phyloP scores from a whole-genome alignment of 345 rosid genomes.

The Passiflora organensis region DNA sequence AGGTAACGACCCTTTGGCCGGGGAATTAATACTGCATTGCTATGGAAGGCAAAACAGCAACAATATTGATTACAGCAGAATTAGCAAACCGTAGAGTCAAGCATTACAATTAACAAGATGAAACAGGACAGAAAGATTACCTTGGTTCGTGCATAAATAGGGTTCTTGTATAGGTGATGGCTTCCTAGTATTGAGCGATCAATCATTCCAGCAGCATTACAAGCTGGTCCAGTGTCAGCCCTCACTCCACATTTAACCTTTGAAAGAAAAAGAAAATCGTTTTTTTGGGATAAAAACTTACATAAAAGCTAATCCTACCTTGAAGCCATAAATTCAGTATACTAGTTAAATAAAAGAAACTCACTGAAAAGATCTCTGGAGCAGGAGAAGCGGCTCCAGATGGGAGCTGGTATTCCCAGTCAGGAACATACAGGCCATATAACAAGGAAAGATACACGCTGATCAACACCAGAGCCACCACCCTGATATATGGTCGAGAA shows the following conservation, averaged over 20 bases:
- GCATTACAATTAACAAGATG: slow-evolving; percentile 2
- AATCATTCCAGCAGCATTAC: slow-evolving; percentile 81
- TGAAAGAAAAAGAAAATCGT: slow-evolving; percentile 4
- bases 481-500: slow-evolving; percentile 37
- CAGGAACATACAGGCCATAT: slow-evolving; percentile 69
- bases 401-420: slow-evolving; percentile 71
- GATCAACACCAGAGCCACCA: slow-evolving; percentile 42
- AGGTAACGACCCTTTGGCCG: slow-evolving; percentile 67
- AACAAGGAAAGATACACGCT: slow-evolving; percentile 40
- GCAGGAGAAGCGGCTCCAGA: slow-evolving; percentile 36
- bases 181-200: slow-evolving; percentile 65
- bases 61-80: background rate
- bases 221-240: slow-evolving; percentile 77
- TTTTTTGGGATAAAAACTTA: background rate
- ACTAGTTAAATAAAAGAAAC: slow-evolving; percentile 17
- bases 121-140: slow-evolving; percentile 25
- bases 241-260: slow-evolving; percentile 77
- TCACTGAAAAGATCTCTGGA: slow-evolving; percentile 40
- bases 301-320: background rate
- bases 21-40: slow-evolving; percentile 78
- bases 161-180: slow-evolving; percentile 62
- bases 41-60: slow-evolving; percentile 16
- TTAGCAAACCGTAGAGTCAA: background rate
- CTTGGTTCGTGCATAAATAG: slow-evolving; percentile 61
- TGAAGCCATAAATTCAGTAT: background rate